Base-by-base conservation (phyloP, 495 filamentous ascomycete species). In the Annulohypoxylon bovei region DNA sequence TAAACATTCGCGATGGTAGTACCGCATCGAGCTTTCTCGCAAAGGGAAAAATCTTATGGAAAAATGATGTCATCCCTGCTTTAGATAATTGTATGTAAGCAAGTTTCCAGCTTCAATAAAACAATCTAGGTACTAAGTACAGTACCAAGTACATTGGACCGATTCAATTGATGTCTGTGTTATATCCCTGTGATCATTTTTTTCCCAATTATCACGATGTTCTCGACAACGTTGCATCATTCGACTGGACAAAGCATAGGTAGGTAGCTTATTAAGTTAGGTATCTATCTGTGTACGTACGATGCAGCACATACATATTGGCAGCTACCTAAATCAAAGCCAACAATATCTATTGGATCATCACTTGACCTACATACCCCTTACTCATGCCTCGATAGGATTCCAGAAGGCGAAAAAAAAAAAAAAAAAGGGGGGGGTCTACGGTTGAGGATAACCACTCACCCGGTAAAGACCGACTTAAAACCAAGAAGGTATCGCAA, bases 151-250 rank as follows among this genome's bases (percentile, higher is more conserved):
- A n/a, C n/a, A n/a, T n/a, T n/a, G n/a, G n/a, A n/a, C n/a, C 46
- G 46, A 50, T 50, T 50, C 46, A 50, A n/a, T 20, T 1, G 32
- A 35, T 42, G 39, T 12, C n/a, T n/a, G n/a, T n/a, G n/a, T n/a
- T n/a, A n/a, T 14, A 37, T 56, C 32, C 58, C 28, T 50, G 44
- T 27, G 42, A 50, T 61, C 61, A 1, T 14, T 33, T 1, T n/a
- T 37, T 20, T 42, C n/a, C n/a, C 3, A 42, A 42, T 42, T 25
- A 57, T 46, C 62, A 57, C 39, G 40, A 20, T 47, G 14, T 58
- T 22, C 14, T 30, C 47, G 32, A 66, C 33, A 66, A 42, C 42
- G 47, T 68, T 62, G 40, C 65, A 62, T 68, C 66, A 63, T 68
- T 39, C 58, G 18, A 62, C 46, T 67, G 64, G 37, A 14, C 54